Evolutionary conservation across 768 basidiomycete species (phyloP).

Genomic region (Tulasnella sp.): DNA sequence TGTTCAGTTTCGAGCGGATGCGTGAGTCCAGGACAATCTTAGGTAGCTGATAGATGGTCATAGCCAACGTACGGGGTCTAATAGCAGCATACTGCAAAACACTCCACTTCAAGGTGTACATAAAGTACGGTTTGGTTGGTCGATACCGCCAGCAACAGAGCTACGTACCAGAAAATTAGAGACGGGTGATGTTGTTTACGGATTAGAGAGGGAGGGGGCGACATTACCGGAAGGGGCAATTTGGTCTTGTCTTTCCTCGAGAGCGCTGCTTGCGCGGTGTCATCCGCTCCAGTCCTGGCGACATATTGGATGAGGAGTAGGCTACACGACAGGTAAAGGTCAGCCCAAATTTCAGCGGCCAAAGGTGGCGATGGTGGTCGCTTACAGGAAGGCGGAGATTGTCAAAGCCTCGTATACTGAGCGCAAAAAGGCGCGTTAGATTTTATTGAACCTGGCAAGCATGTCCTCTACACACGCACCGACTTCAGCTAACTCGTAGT

Average conservation of each 20-base stretch:
- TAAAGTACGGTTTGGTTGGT: constrained; percentile 83
- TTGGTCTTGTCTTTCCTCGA: constrained; percentile 66
- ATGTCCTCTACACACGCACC: constrained; percentile 35
- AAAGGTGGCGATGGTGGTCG: constrained; percentile 13
- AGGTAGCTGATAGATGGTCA: too few species aligned
- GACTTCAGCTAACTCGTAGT: constrained; percentile 43
- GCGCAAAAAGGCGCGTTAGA: constrained; percentile 1
- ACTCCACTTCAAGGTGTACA: constrained; percentile 80
- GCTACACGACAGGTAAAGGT: constrained; percentile 28
- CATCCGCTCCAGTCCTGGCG: constrained; percentile 52
- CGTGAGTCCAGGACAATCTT: too few species aligned
- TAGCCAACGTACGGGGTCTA: constrained; percentile 37
- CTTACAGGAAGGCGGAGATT: constrained; percentile 76
- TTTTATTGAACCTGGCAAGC: too few species aligned
- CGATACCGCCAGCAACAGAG: constrained; percentile 75
- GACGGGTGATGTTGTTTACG: too few species aligned
- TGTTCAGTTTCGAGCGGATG: constrained; percentile 20
- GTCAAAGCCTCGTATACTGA: constrained; percentile 52
- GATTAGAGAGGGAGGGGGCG: too few species aligned
- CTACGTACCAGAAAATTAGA: constrained; percentile 28
- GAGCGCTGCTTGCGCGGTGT: constrained; percentile 56
- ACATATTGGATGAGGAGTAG: constrained; percentile 79
- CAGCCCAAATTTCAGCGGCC: background rate
- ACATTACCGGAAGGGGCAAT: constrained; percentile 58
- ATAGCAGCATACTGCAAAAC: constrained; percentile 84